Conservation (phyloP, 208 protist genomes). For the Herpetomonas samuelpessoai region DNA sequence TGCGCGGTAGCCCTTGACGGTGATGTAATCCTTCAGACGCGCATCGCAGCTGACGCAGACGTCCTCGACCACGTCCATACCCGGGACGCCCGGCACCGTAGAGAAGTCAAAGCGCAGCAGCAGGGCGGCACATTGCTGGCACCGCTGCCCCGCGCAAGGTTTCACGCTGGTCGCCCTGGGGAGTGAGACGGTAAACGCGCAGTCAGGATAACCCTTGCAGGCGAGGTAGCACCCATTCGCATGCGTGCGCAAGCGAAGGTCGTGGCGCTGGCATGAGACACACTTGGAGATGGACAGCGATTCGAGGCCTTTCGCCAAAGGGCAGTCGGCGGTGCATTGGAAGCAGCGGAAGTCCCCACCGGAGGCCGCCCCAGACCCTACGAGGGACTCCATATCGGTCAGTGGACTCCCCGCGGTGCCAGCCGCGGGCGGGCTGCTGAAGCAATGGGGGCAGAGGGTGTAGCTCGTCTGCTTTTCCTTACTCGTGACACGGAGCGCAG, state of each 20-base stretch:
- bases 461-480: constrained; percentile 69
- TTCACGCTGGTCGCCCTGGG: constrained; percentile 49
- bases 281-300: constrained; percentile 59
- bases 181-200: constrained; percentile 52
- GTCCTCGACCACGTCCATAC: constrained; percentile 54
- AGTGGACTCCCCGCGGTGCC: background rate
- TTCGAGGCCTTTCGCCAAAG: constrained; percentile 66
- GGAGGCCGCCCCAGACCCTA: constrained; percentile 18
- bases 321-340: constrained; percentile 77
- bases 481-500: constrained; percentile 58
- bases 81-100: constrained; percentile 37
- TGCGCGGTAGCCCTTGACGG: constrained; percentile 34
- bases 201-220: constrained; percentile 74
- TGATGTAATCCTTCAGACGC: constrained; percentile 77
- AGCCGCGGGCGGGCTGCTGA: constrained; percentile 53
- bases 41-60: constrained; percentile 80
- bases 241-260: constrained; percentile 60
- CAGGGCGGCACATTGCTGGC: constrained; percentile 53
- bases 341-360: constrained; percentile 81
- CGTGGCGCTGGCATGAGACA: constrained; percentile 51
- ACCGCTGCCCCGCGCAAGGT: constrained; percentile 41
- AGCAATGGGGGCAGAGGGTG: constrained; percentile 79
- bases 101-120: constrained; percentile 78
- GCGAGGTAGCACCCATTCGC: constrained; percentile 41
- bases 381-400: constrained; percentile 32